Conservation (phyloP, 192 early-diverging fungal species). For the Coemansia sp. region DNA sequence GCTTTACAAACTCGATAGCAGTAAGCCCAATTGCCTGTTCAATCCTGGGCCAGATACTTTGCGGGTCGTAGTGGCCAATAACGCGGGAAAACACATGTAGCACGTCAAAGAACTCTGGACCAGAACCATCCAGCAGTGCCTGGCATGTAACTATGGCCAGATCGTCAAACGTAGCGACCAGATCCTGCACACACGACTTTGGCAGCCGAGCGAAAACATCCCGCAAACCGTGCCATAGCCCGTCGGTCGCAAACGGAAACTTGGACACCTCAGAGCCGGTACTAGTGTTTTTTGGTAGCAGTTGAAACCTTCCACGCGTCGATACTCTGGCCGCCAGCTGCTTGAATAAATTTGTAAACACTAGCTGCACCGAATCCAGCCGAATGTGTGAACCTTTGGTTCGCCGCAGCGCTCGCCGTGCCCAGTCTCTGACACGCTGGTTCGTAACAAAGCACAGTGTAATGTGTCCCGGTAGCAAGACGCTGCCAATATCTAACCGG, state of each 20-base stretch:
- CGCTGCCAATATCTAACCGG: constrained; percentile 24
- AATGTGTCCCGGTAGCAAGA: constrained; percentile 31
- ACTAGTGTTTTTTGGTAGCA: constrained; percentile 1
- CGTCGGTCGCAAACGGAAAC: constrained; percentile 26
- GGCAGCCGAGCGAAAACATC: constrained; percentile 26
- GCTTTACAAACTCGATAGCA: constrained; percentile 22
- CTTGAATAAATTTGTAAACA: constrained; percentile 23
- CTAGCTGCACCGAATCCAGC: constrained; percentile 1
- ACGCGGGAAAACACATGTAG: constrained; percentile 30
- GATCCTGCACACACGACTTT: constrained; percentile 13
- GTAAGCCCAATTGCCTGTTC: not conserved
- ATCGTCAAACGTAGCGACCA: constrained; percentile 23
- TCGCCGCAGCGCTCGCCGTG: constrained; percentile 31
- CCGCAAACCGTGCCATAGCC: constrained; percentile 40
- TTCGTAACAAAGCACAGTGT: constrained; percentile 23
- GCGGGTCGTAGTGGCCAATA: constrained; percentile 19
- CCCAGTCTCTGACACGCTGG: constrained; percentile 23
- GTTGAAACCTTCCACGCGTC: not conserved
- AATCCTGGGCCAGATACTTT: constrained; percentile 25
- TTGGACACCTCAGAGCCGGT: not conserved
- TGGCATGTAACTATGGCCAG: constrained; percentile 23
- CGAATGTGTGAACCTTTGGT: constrained; percentile 13
- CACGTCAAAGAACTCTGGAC: constrained; percentile 34
- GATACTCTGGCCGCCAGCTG: constrained; percentile 1
- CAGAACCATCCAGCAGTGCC: constrained; percentile 11